phyloP scores from a whole-genome alignment of 2,329 filamentous ascomycete genomes.

The Boeremia exigua region DNA sequence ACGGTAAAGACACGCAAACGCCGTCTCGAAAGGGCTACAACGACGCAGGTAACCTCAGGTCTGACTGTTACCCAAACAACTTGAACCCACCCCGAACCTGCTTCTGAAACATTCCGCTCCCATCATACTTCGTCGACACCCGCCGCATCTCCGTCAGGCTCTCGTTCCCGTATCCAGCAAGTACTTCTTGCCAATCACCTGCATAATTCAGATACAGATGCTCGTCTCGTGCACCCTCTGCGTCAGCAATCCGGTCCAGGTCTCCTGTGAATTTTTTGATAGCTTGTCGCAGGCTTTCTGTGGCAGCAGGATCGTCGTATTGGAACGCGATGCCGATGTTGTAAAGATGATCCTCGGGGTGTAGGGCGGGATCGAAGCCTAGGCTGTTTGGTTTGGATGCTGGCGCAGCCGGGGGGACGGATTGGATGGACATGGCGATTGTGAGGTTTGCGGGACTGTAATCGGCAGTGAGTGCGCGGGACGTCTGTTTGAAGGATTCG shows the following conservation, averaged over 20 bases:
- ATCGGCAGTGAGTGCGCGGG: not conserved
- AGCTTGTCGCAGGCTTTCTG: slow-evolving; percentile 18
- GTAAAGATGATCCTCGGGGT: not conserved
- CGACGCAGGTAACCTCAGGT: no score
- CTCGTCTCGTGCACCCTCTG: slow-evolving; percentile 22
- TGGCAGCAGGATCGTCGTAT: slow-evolving; percentile 22
- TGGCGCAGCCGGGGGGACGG: slow-evolving; percentile 6
- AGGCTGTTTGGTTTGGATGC: slow-evolving; percentile 6
- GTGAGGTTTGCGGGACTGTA: slow-evolving; percentile 8
- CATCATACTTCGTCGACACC: slow-evolving; percentile 30
- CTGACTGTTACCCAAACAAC: not conserved
- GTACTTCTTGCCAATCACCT: slow-evolving; percentile 41
- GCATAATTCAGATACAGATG: slow-evolving; percentile 45
- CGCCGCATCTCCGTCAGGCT: slow-evolving; percentile 14
- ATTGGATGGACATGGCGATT: slow-evolving; percentile 7
- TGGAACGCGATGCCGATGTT: slow-evolving; percentile 24
- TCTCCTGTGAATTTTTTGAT: slow-evolving; percentile 15
- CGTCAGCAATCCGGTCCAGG: slow-evolving; percentile 25
- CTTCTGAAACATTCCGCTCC: slow-evolving; percentile 31
- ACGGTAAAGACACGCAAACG: no score
- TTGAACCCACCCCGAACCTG: slow-evolving; percentile 10
- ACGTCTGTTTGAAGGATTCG: not conserved
- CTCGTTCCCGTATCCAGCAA: slow-evolving; percentile 24
- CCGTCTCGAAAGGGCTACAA: no score
- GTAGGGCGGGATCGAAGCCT: not conserved